Conservation (phyloP, 2,329 filamentous ascomycete genomes). For the Herpotrichia juniperi region DNA sequence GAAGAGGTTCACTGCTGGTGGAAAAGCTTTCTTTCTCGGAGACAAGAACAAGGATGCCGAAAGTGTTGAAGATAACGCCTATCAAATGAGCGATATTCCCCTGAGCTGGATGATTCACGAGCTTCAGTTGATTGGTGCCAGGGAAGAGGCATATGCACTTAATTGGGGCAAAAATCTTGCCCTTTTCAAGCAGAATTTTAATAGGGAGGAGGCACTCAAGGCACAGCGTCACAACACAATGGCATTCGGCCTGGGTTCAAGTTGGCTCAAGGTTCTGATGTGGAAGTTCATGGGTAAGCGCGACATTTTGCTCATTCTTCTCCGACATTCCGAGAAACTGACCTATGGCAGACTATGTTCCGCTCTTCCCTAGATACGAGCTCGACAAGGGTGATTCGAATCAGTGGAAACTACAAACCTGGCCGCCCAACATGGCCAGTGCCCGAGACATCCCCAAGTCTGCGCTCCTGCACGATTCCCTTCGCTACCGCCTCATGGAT, state of each 20-base stretch:
- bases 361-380: neutral
- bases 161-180: conserved; percentile 54
- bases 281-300: conserved; percentile 1
- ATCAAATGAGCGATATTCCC: conserved; percentile 63
- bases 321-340: neutral
- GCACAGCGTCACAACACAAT: neutral
- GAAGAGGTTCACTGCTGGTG: neutral
- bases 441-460: neutral
- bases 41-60: neutral
- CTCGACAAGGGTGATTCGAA: neutral
- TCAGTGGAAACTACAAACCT: neutral
- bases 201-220: neutral
- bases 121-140: conserved; percentile 39
- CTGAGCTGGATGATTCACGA: conserved; percentile 74
- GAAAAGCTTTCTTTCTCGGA: neutral
- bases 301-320: neutral
- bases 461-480: neutral
- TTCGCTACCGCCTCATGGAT: neutral
- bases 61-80: neutral
- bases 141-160: neutral
- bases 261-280: neutral
- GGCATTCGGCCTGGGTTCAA: neutral
- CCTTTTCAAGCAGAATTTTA: conserved; percentile 59
- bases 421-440: neutral
- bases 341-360: neutral